A percentile compares a stretch with the other conserved stretches of the same genome.
Conservation (phyloP, 2,329 filamentous ascomycete genomes). For the Penicillium sp. region DNA sequence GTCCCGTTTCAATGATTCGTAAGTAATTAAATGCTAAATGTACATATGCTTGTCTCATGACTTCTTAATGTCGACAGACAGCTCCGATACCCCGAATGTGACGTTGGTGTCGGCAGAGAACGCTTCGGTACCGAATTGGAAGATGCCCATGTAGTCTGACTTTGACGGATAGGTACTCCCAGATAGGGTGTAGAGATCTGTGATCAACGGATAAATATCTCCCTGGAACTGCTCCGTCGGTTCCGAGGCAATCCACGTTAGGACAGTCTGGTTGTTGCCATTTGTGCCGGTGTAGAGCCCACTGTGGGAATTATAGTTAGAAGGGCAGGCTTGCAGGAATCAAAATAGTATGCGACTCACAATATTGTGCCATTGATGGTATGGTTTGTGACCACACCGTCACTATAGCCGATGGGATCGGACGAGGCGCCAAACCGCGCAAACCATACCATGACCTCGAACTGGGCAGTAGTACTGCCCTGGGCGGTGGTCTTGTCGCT, state of each 20-base stretch:
- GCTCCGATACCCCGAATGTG: slow-evolving; percentile 48
- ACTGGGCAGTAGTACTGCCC: slow-evolving; percentile 40
- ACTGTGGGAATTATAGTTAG: slow-evolving; percentile 10
- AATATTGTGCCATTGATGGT: slow-evolving; percentile 39
- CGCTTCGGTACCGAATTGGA: slow-evolving; percentile 55
- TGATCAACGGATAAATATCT: slow-evolving; percentile 50
- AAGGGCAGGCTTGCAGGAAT: background rate
- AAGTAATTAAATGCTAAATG: background rate
- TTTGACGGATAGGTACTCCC: slow-evolving; percentile 39
- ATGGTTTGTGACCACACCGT: slow-evolving; percentile 36
- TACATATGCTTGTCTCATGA: background rate
- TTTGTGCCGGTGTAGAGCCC: slow-evolving; percentile 18
- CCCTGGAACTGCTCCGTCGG: slow-evolving; percentile 46
- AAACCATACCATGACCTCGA: slow-evolving; percentile 62
- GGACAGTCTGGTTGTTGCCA: slow-evolving; percentile 46
- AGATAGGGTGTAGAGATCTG: slow-evolving; percentile 38
- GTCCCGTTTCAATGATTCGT: background rate
- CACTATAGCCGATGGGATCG: slow-evolving; percentile 49
- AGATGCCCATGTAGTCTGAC: slow-evolving; percentile 52
- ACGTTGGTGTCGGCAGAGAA: slow-evolving; percentile 47
- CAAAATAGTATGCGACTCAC: slow-evolving; percentile 12
- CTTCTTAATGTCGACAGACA: slow-evolving; percentile 30
- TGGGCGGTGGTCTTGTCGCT: slow-evolving; percentile 41
- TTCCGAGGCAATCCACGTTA: slow-evolving; percentile 50
- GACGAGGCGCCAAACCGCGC: slow-evolving; percentile 49